Percentiles rank a stretch among this genome's conserved stretches.
phyloP scores from a whole-genome alignment of 176 grass and related monocot genomes.

The Phoenix dactylifera region DNA sequence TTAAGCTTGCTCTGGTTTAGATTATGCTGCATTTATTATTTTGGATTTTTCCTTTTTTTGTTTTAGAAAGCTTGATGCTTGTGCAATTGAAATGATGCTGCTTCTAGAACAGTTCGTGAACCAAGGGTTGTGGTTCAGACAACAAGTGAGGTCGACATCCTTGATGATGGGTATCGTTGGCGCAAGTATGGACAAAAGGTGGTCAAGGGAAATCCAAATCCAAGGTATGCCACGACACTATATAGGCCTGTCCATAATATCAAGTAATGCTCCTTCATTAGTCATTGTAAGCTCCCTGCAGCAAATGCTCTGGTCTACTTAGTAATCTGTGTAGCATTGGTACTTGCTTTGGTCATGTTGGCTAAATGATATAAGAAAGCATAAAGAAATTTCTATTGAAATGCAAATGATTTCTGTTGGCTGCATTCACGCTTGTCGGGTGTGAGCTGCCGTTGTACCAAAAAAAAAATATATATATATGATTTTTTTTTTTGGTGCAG shows the following conservation, averaged over 20 bases:
- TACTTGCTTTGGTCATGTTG: too few relatives aligned
- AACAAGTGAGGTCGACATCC: conserved; percentile 97
- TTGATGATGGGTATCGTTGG: conserved; percentile 96
- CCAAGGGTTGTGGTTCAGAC: conserved; percentile 95
- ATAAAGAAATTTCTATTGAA: too few relatives aligned
- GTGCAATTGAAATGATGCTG: conserved; percentile 65
- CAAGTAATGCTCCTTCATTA: too few relatives aligned
- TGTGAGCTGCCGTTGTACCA: too few relatives aligned
- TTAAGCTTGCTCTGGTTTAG: too few relatives aligned
- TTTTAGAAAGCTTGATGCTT: background rate
- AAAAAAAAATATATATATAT: too few relatives aligned
- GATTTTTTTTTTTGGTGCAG: conserved; percentile 25
- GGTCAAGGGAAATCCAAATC: conserved; percentile 99
- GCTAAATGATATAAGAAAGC: too few relatives aligned
- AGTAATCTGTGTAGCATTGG: too few relatives aligned
- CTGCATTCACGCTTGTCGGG: background rate
- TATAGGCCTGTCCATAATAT: background rate
- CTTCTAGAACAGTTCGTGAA: conserved; percentile 75
- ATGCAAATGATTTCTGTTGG: background rate
- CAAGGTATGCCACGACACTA: conserved; percentile 41
- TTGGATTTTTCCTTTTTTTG: too few relatives aligned
- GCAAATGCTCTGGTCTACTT: too few relatives aligned
- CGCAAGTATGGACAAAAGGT: conserved; percentile 99
- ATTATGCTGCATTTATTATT: too few relatives aligned
- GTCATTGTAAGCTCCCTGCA: too few relatives aligned